These are phyloP conservation scores for Incumbomyces lentus DNA, from an alignment of 2,329 filamentous ascomycete genomes.

Conservation along the genomic window DNA sequence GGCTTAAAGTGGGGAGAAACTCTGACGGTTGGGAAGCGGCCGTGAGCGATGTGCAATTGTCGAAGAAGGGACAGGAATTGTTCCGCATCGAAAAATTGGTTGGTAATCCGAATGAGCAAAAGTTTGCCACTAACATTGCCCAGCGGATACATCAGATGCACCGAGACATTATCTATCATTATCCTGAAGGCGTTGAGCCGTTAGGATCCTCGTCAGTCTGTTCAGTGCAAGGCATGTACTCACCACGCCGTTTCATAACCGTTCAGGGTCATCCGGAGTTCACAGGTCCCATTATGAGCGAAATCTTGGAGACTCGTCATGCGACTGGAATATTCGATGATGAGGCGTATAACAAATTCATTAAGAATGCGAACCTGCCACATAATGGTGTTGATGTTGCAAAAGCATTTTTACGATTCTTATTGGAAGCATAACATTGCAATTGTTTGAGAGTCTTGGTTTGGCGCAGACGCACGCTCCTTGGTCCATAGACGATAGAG, in stretches of 20 bases:
- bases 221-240: constrained; percentile 70
- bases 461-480: neutral
- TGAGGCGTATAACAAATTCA: constrained; percentile 56
- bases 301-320: constrained; percentile 57
- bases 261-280: constrained; percentile 87
- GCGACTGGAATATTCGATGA: constrained; percentile 59
- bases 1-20: constrained; percentile 55
- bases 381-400: constrained; percentile 76
- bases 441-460: neutral
- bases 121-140: constrained; percentile 2
- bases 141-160: constrained; percentile 71
- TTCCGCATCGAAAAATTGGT: constrained; percentile 58
- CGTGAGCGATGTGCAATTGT: constrained; percentile 59
- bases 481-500: neutral
- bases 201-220: constrained; percentile 59
- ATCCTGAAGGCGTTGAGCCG: constrained; percentile 50
- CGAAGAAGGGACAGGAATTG: constrained; percentile 57
- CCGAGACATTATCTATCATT: constrained; percentile 59
- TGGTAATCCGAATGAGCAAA: constrained; percentile 21
- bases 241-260: constrained; percentile 55
- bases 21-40: constrained; percentile 71
- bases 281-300: constrained; percentile 57
- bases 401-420: constrained; percentile 64
- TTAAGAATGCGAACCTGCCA: constrained; percentile 52
- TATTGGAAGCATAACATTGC: constrained; percentile 43